Evolutionary conservation across 768 basidiomycete genomes (phyloP).

Genomic region (Suillus occidentalis): DNA sequence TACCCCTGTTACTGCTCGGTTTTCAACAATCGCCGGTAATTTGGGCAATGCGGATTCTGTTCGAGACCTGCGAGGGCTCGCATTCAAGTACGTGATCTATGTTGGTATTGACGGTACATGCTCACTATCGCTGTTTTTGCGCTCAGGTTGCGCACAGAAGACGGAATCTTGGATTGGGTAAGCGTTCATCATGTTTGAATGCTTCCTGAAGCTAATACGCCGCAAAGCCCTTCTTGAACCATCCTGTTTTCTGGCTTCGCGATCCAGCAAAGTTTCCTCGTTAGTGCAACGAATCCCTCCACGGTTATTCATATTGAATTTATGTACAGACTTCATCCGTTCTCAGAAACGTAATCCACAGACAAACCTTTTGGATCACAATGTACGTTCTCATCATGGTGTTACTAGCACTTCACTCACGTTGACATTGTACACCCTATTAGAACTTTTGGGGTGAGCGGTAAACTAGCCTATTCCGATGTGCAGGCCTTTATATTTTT

Average conservation of each 20-base stretch:
- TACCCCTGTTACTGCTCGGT: slow-evolving; percentile 32
- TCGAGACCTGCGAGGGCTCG: slow-evolving; percentile 56
- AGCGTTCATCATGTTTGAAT: slow-evolving; percentile 21
- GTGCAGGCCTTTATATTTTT: slow-evolving; percentile 2
- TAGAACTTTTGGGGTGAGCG: slow-evolving; percentile 24
- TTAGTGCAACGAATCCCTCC: slow-evolving; percentile 6
- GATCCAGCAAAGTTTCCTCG: slow-evolving; percentile 51
- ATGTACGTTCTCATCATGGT: slow-evolving; percentile 18
- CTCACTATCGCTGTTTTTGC: not conserved
- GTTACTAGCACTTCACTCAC: not conserved
- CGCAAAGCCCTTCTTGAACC: slow-evolving; percentile 36
- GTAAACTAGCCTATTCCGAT: not conserved
- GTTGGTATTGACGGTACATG: slow-evolving; percentile 5
- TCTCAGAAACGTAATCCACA: slow-evolving; percentile 50
- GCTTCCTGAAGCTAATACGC: not conserved
- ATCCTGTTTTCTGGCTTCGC: slow-evolving; percentile 50
- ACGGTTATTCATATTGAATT: not conserved
- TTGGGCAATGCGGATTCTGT: slow-evolving; percentile 48
- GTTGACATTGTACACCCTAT: not conserved
- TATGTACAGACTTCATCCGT: slow-evolving; percentile 31
- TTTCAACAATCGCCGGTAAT: slow-evolving; percentile 58
- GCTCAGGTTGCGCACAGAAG: slow-evolving; percentile 35
- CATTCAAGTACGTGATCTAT: slow-evolving; percentile 40
- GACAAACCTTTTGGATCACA: slow-evolving; percentile 45
- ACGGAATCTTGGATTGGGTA: slow-evolving; percentile 40